Evolutionary conservation across 2,329 filamentous ascomycete species (phyloP).

Genomic region (Beauveria medogensis): DNA sequence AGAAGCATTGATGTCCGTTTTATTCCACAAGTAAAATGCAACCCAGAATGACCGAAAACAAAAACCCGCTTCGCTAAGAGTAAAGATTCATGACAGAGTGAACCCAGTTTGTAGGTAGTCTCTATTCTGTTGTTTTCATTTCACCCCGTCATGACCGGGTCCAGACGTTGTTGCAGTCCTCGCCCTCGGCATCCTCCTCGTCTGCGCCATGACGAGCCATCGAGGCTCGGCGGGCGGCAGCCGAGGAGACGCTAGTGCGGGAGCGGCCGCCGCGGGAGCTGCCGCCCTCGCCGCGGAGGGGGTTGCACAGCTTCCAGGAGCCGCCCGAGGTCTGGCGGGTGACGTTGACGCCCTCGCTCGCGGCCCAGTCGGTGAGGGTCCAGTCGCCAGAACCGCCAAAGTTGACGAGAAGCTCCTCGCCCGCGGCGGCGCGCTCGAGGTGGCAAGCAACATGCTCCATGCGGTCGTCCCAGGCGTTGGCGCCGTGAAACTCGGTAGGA

Average conservation of each 20-base stretch:
- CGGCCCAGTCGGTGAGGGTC: conserved; percentile 34
- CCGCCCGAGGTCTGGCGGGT: conserved; percentile 20
- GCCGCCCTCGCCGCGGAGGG: conserved; percentile 17
- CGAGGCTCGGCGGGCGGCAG: neutral
- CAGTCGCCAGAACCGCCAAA: conserved; percentile 33
- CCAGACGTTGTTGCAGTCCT: conserved; percentile 14
- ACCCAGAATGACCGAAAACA: neutral
- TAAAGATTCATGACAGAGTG: neutral
- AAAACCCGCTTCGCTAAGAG: conserved; percentile 4
- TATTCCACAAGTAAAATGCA: neutral
- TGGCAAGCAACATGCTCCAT: conserved; percentile 87
- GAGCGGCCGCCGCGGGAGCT: conserved; percentile 8
- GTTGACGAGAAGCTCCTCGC: conserved; percentile 20
- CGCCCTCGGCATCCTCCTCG: conserved; percentile 23
- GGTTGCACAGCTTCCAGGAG: conserved; percentile 27
- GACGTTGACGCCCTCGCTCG: conserved; percentile 28
- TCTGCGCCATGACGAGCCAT: neutral
- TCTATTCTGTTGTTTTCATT: neutral
- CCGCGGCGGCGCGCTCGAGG: conserved; percentile 45
- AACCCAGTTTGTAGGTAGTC: neutral
- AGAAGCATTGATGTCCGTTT: neutral
- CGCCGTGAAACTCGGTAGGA: conserved; percentile 47
- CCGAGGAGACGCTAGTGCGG: conserved; percentile 1
- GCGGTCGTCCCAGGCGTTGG: conserved; percentile 64
- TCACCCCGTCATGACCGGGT: neutral